phyloP scores from a whole-genome alignment of 2,329 filamentous ascomycete genomes.

The Fusarium sp. region DNA sequence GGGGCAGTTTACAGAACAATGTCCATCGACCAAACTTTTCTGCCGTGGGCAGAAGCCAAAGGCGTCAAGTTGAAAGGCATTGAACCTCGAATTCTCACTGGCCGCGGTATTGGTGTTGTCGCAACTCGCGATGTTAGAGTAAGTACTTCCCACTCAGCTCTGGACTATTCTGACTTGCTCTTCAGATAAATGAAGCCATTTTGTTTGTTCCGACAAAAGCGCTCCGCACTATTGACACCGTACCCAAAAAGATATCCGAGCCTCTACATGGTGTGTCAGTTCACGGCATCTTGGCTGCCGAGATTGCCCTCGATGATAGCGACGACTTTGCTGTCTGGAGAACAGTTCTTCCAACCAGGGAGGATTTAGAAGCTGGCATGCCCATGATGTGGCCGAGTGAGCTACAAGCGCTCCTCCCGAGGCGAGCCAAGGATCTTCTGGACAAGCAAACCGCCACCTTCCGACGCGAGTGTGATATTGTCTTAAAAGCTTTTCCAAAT shows the following conservation, averaged over 20 bases:
- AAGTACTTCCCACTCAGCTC: slow-evolving; percentile 24
- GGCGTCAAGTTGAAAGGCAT: slow-evolving; percentile 69
- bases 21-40: slow-evolving; percentile 58
- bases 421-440: slow-evolving; percentile 62
- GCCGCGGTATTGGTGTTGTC: slow-evolving; percentile 84
- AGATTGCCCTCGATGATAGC: slow-evolving; percentile 71
- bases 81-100: slow-evolving; percentile 75
- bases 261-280: slow-evolving; percentile 72
- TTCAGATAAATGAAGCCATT: slow-evolving; percentile 67
- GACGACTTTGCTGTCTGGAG: slow-evolving; percentile 72
- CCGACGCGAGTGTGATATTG: slow-evolving; percentile 57
- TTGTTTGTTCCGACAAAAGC: slow-evolving; percentile 76
- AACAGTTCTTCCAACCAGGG: slow-evolving; percentile 75
- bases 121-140: slow-evolving; percentile 79
- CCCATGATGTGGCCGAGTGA: slow-evolving; percentile 63
- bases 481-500: slow-evolving; percentile 50
- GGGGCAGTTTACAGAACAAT: slow-evolving; percentile 23
- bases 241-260: slow-evolving; percentile 68
- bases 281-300: slow-evolving; percentile 81
- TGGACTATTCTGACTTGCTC: slow-evolving; percentile 6
- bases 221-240: slow-evolving; percentile 75
- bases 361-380: slow-evolving; percentile 67
- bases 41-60: slow-evolving; percentile 75
- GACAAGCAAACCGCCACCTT: slow-evolving; percentile 66
- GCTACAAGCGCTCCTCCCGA: slow-evolving; percentile 65